Percentiles rank a stretch among this genome's conserved stretches.
Evolutionary conservation across 2,329 filamentous ascomycete species (phyloP).

Genomic region (Cytospora leucostoma): DNA sequence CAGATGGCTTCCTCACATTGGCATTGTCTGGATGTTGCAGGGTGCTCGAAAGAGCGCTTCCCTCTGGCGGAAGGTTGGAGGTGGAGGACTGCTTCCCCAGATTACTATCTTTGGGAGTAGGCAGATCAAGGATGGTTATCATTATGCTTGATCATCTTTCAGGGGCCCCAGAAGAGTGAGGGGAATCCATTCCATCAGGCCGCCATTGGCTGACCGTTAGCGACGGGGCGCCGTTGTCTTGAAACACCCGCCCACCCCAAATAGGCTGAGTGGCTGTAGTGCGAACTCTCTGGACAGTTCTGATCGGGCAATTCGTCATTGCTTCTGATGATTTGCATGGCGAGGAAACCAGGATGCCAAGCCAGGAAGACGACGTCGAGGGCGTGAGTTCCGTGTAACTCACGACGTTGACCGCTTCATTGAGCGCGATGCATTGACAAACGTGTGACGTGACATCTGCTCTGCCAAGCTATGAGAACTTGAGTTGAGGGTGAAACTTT

Average conservation of each 20-base stretch:
- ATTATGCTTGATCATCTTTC: neutral
- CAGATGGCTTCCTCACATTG: slow-evolving; percentile 14
- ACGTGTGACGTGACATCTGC: neutral
- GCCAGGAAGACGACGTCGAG: neutral
- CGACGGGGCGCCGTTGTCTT: slow-evolving; percentile 17
- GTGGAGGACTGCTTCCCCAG: neutral
- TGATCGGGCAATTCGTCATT: neutral
- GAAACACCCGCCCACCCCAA: slow-evolving; percentile 18
- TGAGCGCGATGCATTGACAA: neutral
- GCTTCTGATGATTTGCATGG: neutral
- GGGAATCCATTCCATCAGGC: slow-evolving; percentile 2
- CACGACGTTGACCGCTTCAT: neutral
- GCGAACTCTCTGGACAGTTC: neutral
- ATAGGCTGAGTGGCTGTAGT: slow-evolving; percentile 12
- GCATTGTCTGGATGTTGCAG: slow-evolving; percentile 18
- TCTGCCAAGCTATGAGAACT: neutral
- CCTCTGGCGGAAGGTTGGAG: no score
- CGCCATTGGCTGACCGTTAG: slow-evolving; percentile 15
- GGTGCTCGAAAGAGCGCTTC: slow-evolving; percentile 3
- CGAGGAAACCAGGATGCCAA: neutral
- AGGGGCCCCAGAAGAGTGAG: neutral
- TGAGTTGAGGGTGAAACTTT: neutral
- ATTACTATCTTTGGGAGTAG: neutral
- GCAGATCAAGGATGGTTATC: neutral
- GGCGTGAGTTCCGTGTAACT: neutral